Percentiles rank a stretch among this genome's conserved stretches.
phyloP scores from a whole-genome alignment of 768 basidiomycete species.

The Cystofilobasidium macerans region DNA sequence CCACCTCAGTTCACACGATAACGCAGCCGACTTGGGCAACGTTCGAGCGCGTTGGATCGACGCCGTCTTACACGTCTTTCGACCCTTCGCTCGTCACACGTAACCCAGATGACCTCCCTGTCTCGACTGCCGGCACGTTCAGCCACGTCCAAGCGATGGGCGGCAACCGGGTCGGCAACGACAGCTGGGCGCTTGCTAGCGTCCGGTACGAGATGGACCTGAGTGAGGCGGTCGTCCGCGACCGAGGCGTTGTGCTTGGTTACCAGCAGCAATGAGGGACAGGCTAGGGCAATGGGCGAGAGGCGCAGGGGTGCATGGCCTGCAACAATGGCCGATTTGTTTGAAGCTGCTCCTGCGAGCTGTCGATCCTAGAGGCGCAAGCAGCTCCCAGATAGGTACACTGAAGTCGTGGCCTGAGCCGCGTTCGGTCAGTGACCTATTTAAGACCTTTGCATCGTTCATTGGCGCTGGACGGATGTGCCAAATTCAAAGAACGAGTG shows the following conservation, averaged over 20 bases:
- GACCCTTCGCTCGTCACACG: neutral
- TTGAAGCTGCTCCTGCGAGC: too few species aligned
- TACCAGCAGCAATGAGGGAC: too few species aligned
- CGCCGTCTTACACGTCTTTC: conserved; percentile 33
- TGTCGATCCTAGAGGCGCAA: too few species aligned
- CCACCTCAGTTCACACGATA: neutral
- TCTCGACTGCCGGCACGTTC: neutral
- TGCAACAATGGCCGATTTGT: too few species aligned
- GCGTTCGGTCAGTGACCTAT: too few species aligned
- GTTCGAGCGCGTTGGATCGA: conserved; percentile 51
- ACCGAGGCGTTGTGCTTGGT: neutral
- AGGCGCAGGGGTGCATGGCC: too few species aligned
- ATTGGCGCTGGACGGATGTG: too few species aligned
- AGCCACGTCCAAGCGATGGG: neutral
- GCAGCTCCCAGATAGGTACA: too few species aligned
- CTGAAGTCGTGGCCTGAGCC: too few species aligned
- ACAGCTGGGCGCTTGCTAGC: neutral
- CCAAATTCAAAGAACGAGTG: too few species aligned
- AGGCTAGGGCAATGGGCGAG: too few species aligned
- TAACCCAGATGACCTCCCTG: neutral
- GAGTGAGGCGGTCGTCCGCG: neutral
- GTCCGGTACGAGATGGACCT: neutral
- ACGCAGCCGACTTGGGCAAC: conserved; percentile 60
- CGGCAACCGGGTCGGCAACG: neutral
- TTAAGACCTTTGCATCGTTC: too few species aligned